Evolutionary conservation across 1,284 basidiomycete genomes (phyloP).

Genomic region (Cryptococcus sp.): DNA sequence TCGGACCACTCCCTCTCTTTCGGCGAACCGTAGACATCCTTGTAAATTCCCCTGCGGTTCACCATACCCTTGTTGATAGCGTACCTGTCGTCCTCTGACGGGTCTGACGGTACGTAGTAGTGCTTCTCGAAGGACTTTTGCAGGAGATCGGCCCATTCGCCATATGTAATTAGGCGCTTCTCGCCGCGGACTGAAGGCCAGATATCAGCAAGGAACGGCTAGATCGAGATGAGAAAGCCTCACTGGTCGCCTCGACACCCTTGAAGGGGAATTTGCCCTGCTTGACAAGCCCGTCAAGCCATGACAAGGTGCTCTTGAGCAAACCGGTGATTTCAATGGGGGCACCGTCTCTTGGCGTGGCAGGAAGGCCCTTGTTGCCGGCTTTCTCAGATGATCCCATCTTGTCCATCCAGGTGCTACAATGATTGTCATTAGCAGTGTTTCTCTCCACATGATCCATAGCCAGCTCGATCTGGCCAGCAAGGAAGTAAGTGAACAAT

Average conservation of each 20-base stretch:
- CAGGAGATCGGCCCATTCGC: constrained; percentile 84
- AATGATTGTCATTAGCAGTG: not conserved
- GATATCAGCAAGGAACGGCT: not conserved
- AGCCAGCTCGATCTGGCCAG: not conserved
- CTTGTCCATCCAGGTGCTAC: constrained; percentile 97
- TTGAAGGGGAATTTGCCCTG: constrained; percentile 82
- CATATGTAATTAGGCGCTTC: constrained; percentile 75
- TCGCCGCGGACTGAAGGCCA: constrained; percentile 65
- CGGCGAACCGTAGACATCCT: constrained; percentile 92
- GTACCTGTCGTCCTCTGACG: constrained; percentile 71
- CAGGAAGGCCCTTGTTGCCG: constrained; percentile 90
- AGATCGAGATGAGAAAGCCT: constrained; percentile 49
- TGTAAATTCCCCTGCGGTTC: constrained; percentile 94
- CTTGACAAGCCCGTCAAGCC: constrained; percentile 71
- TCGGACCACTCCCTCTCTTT: constrained; percentile 88
- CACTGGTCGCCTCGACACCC: constrained; percentile 78
- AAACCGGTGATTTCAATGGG: constrained; percentile 94
- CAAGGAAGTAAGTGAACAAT: not conserved
- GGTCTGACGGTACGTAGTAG: constrained; percentile 85
- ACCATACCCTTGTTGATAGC: constrained; percentile 70
- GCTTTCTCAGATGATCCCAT: constrained; percentile 90
- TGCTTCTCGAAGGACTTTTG: constrained; percentile 84
- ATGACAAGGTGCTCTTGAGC: constrained; percentile 86
- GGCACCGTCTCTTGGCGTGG: constrained; percentile 92
- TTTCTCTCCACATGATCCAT: not conserved